These are phyloP conservation scores for Colletotrichum limetticola DNA, from an alignment of 2,329 filamentous ascomycete genomes.

Conservation along the genomic window DNA sequence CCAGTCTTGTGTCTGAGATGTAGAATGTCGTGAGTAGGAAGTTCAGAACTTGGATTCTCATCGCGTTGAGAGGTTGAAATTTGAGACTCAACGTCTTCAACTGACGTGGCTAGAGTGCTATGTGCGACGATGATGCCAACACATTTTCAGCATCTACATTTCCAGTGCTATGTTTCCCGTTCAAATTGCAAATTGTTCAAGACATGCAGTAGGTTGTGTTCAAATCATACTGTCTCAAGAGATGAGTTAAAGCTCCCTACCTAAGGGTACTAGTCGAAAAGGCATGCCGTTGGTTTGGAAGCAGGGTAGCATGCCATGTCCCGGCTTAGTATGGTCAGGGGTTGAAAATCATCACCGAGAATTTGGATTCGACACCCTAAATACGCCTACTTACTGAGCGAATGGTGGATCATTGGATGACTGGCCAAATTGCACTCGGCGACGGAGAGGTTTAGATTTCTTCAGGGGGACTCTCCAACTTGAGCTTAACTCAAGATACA, in stretches of 20 bases:
- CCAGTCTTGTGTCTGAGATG: background rate
- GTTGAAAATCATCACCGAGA: too few species aligned
- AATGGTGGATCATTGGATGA: background rate
- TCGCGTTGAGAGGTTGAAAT: background rate
- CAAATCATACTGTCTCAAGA: background rate
- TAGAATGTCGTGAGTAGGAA: background rate
- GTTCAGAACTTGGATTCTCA: background rate
- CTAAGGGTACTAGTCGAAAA: background rate
- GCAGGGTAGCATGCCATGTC: background rate
- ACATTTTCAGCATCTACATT: background rate
- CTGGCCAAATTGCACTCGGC: background rate
- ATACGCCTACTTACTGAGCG: background rate
- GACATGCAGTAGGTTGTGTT: background rate
- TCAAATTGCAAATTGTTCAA: background rate
- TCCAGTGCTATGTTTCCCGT: background rate
- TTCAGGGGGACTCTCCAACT: background rate
- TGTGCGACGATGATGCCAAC: too few species aligned
- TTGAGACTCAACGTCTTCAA: background rate
- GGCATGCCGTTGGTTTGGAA: background rate
- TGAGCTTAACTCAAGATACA: background rate
- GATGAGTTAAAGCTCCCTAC: too few species aligned
- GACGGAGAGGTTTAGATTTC: background rate
- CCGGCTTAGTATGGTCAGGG: too few species aligned
- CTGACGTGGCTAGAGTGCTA: too few species aligned
- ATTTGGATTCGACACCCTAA: background rate